Base-by-base conservation (phyloP, 73 alveolate genomes). In the Paramecium sonneborni region DNA sequence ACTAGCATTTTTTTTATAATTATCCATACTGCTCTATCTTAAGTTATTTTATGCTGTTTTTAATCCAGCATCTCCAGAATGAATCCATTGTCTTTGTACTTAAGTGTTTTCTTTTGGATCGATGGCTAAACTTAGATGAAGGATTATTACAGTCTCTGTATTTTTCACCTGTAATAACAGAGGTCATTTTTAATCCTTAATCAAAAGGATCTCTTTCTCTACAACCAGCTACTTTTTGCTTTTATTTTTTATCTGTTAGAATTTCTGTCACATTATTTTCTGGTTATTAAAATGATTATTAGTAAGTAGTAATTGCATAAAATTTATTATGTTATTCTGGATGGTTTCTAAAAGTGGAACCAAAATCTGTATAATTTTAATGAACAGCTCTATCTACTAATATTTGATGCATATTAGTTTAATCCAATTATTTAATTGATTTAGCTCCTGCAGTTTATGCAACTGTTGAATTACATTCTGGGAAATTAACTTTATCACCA, bases 401-500 rank as follows among this genome's bases (percentile, higher is more conserved):
- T 44, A 76, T 24, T 76, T 76, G 21, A 12, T 76, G 89, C 89
- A 76, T 76, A 76, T 76, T 76, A 14, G 89, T 76, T 41, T 38
- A 28, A 43, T 76, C 89, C 20, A 76, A 44, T 44, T 76, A 39
- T 76, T 38, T 76, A 76, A 76, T 76, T 23, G 43, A 76, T 76
- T 41, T 76, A 11, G 72, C 39, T 35, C 89, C 89, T 12, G 39
- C 43, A 41, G 89, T 76, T 76, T 76, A 76, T 76, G 89, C 89
- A 76, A 76, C 89, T 38, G 89, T 76, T 44, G 89, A 32, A 76
- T 76, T 76, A 41, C 89, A 76, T 76, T 76, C 89, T 38, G 89
- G 89, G 52, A 28, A 76, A 9, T 6, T 32, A 8, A 76, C 89
- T 23, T 58, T 76, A 35, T 76, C 43, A 37, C 74, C 89, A 41